phyloP scores from a whole-genome alignment of 495 filamentous ascomycete species.

The Penicillium angulare region DNA sequence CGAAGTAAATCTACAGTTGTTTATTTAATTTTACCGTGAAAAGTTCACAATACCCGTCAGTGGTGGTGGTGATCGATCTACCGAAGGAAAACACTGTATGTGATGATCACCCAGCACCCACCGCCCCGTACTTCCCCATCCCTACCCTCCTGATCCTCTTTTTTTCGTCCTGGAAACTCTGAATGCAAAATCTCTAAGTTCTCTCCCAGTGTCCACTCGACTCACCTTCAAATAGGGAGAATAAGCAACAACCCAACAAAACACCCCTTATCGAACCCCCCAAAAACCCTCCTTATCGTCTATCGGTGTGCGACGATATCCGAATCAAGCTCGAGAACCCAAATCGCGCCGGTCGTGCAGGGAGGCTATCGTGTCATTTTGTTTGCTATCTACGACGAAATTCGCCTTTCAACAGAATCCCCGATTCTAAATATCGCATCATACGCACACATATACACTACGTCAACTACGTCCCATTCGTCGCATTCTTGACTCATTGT shows the following conservation, averaged over 20 bases:
- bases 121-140: conserved; percentile 16
- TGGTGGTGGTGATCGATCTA: too few species aligned
- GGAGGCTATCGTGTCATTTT: conserved; percentile 13
- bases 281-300: conserved; percentile 1
- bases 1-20: neutral
- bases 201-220: neutral
- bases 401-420: neutral
- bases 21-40: too few species aligned
- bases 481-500: conserved; percentile 8
- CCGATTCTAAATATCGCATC: too few species aligned
- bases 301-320: conserved; percentile 5
- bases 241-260: too few species aligned
- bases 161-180: conserved; percentile 1
- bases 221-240: neutral
- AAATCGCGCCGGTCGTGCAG: conserved; percentile 26
- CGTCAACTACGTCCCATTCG: too few species aligned
- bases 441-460: too few species aligned
- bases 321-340: conserved; percentile 3
- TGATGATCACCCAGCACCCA: conserved; percentile 17
- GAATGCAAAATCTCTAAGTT: neutral
- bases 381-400: neutral
- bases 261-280: neutral
- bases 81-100: neutral
- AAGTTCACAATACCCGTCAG: too few species aligned
- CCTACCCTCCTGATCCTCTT: conserved; percentile 16